Evolutionary conservation across 345 rosid genomes (phyloP), one percentile per base, ranked within the genome.

Genomic region (Carallia pectinifolia): DNA sequence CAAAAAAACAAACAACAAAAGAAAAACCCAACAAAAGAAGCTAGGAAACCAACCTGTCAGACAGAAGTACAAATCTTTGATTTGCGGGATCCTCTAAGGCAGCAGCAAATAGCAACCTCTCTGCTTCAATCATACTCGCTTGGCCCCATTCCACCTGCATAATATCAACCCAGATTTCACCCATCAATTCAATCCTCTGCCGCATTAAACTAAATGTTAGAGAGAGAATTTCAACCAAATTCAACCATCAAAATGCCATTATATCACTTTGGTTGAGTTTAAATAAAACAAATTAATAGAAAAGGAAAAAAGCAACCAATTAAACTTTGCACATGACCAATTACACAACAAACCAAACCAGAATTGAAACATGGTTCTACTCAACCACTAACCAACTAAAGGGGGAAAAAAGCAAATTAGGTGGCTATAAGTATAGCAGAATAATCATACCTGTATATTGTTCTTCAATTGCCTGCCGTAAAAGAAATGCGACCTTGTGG

Each of bases 101-200:
- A 58, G 86, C 71, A 4, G 83, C 88, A 74, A 92, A 77, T 66
- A 92, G 83, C 82, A 95, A 80, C 82, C 90, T 86, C 79, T 92
- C 97, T 4, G 99, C 99, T 59, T 81, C 85, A 37, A 95, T 84
- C 97, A 95, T 95, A 70, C 92, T 92, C 4, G 97, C 75, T 74
- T 92, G 92, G 61, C 97, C 99, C 97, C 99, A 95, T 23, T 10
- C 68, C 48, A 95, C 97, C 98, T 94, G 38, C 50, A 44, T 44
- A 10, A 44, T 12, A 44, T 44, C 16, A 13, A 44, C 48, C 48
- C 48, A 40, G 8, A 40, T 10, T 40, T 40, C 10, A 2, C 48
- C 44, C 48, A 40, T 40, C 48, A 40, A 40, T 40, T 40, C 48
- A 10, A 10, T 40, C 10, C 13, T 10, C 15, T 40, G 48, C 13